Conservation (phyloP, 495 filamentous ascomycete genomes). For the Talaromyces nanjingensis region DNA sequence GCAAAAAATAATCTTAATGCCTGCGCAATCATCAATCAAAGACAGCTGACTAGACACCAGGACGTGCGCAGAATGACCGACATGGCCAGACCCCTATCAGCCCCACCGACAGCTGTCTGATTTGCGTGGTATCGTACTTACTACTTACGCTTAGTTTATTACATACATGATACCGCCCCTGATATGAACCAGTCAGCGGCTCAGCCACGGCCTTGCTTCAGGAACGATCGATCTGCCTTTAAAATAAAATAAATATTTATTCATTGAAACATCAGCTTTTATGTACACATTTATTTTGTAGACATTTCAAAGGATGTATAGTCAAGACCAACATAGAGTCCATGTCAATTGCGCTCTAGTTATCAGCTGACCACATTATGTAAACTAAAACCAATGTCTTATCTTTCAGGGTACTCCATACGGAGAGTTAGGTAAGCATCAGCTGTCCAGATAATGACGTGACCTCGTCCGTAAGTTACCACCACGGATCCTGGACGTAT, state of each 20-base stretch:
- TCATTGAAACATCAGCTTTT: neutral
- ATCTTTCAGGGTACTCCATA: neutral
- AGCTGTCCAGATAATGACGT: neutral
- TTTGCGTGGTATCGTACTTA: neutral
- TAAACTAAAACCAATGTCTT: neutral
- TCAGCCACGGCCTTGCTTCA: neutral
- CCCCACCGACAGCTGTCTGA: conserved; percentile 1
- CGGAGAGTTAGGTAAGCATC: neutral
- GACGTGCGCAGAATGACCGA: conserved; percentile 10
- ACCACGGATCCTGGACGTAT: neutral
- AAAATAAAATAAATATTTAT: neutral
- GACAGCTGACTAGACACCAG: conserved; percentile 5
- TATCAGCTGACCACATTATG: neutral
- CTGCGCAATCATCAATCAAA: neutral
- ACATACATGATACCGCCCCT: neutral
- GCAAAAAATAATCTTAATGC: too few relatives aligned
- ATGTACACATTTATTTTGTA: neutral
- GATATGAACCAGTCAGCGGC: neutral
- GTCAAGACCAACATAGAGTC: too few relatives aligned
- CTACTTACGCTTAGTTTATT: neutral
- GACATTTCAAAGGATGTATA: too few relatives aligned
- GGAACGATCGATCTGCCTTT: neutral
- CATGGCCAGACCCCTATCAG: conserved; percentile 10
- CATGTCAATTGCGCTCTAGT: neutral
- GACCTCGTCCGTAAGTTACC: neutral